Evolutionary conservation across 2,329 filamentous ascomycete species (phyloP).

Genomic region (Aspergillus jensenii): DNA sequence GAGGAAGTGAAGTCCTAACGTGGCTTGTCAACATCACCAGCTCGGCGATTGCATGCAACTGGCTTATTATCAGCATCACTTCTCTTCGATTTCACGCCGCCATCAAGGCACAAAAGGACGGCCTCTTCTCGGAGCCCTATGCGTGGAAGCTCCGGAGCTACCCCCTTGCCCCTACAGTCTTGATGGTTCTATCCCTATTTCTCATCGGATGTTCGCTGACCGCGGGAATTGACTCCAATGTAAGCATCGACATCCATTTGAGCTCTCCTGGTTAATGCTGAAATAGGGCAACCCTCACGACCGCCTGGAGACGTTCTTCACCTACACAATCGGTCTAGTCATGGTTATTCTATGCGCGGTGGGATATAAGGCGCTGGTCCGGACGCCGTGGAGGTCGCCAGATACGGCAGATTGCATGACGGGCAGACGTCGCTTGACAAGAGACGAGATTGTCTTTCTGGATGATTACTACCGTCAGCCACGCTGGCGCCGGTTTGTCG

Average conservation of each 20-base stretch:
- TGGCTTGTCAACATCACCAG: conserved; percentile 27
- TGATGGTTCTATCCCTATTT: neutral
- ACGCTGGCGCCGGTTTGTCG: too few relatives aligned
- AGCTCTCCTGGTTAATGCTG: neutral
- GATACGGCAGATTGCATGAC: conserved; percentile 4
- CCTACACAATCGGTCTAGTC: conserved; percentile 7
- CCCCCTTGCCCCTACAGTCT: conserved; percentile 26
- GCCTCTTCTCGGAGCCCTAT: conserved; percentile 27
- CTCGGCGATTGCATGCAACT: conserved; percentile 34
- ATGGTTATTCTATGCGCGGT: neutral
- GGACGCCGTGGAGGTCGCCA: conserved; percentile 8
- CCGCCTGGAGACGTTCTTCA: conserved; percentile 7
- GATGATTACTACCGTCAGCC: too few relatives aligned
- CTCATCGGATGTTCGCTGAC: conserved; percentile 7
- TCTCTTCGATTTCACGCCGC: conserved; percentile 32
- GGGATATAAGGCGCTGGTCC: conserved; percentile 5
- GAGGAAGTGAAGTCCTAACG: conserved; percentile 9
- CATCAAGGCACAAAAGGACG: conserved; percentile 16
- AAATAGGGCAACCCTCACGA: neutral
- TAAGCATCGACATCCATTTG: neutral
- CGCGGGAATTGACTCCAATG: neutral
- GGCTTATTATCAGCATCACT: conserved; percentile 35
- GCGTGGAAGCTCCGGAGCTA: conserved; percentile 30
- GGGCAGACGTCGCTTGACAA: neutral
- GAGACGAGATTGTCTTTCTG: neutral